Percentiles rank a stretch among this genome's conserved stretches.
Conservation (phyloP, 345 rosid species). For the Acer saccharum region DNA sequence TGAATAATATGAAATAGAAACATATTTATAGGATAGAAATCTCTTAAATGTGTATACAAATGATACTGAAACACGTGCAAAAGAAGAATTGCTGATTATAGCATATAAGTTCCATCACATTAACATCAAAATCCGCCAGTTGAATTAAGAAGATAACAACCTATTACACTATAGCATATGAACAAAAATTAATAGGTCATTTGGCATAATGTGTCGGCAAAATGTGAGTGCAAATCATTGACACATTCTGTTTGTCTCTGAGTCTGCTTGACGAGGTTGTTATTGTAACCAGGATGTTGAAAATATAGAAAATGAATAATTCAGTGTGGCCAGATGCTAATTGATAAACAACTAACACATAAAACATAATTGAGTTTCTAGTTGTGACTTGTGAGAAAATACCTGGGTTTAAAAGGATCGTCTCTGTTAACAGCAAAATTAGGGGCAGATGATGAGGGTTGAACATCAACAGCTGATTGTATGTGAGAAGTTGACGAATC, state of each 20-base stretch:
- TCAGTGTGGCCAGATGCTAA: background rate
- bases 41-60: background rate
- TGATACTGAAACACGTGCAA: background rate
- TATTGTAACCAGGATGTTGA: constrained; percentile 3
- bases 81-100: background rate
- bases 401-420: constrained; percentile 50
- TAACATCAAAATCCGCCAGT: background rate
- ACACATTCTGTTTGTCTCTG: too few relatives aligned
- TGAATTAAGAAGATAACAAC: background rate
- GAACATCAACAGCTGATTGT: constrained; percentile 24
- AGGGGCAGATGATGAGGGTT: constrained; percentile 33
- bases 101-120: background rate
- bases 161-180: background rate
- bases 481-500: constrained; percentile 31
- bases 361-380: background rate
- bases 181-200: background rate
- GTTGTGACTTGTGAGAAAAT: constrained; percentile 19
- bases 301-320: background rate
- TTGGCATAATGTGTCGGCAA: background rate
- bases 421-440: constrained; percentile 34
- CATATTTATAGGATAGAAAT: background rate
- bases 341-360: background rate
- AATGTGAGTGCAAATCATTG: background rate
- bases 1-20: constrained; percentile 5
- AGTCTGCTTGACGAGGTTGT: too few relatives aligned